Percentiles rank a stretch among this genome's conserved stretches.
Conservation (phyloP, 2,329 filamentous ascomycete species). For the Aphanoascus verrucosus region DNA sequence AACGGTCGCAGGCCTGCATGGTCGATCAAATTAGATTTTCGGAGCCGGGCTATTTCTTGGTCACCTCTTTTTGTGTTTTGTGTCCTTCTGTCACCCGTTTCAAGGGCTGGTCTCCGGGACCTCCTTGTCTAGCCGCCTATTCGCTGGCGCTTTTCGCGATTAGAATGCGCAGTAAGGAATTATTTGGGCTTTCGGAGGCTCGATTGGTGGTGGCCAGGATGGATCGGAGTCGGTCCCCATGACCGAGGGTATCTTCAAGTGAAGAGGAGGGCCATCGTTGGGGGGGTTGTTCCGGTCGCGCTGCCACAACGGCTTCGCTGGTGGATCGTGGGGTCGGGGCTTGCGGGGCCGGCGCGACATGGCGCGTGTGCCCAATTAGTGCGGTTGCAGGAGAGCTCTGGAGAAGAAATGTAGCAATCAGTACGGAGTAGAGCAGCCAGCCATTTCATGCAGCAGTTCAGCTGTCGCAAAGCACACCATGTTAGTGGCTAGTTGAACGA, state of each 20-base stretch:
- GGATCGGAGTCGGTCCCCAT: slow-evolving; percentile 9
- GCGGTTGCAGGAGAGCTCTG: no score
- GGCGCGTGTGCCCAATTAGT: no score
- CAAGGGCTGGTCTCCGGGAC: background rate
- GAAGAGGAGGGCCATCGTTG: background rate
- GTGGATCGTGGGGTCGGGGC: slow-evolving; percentile 4
- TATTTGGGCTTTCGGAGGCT: slow-evolving; percentile 7
- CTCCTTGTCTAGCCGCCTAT: slow-evolving; percentile 6
- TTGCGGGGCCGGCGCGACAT: background rate
- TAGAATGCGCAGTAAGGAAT: background rate
- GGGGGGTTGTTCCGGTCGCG: background rate
- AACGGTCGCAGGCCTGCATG: slow-evolving; percentile 31
- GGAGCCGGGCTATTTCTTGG: background rate
- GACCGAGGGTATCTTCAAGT: slow-evolving; percentile 5
- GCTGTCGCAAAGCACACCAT: no score
- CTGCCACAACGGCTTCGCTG: background rate
- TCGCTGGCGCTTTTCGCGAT: background rate
- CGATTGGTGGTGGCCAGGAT: slow-evolving; percentile 7
- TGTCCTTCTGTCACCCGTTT: background rate
- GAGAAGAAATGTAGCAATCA: no score
- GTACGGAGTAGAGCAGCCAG: no score
- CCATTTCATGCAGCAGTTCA: no score
- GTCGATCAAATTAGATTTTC: slow-evolving; percentile 5
- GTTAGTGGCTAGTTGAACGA: no score
- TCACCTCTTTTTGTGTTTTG: background rate